phyloP scores from a whole-genome alignment of 768 basidiomycete species.

The Leccinum olivaceopallidum region DNA sequence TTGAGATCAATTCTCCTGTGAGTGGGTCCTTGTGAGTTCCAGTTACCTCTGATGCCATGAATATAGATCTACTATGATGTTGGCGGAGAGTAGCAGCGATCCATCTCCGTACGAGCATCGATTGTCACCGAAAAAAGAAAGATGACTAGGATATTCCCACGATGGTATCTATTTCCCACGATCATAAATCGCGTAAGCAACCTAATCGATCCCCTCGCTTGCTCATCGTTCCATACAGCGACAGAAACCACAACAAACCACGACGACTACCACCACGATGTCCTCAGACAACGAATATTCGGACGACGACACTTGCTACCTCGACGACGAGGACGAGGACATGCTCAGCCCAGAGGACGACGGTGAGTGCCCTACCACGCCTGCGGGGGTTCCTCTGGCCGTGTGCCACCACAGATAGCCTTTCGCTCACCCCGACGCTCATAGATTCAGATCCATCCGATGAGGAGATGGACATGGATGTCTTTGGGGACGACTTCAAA shows the following conservation, averaged over 20 bases:
- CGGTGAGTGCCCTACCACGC: slow-evolving; percentile 34
- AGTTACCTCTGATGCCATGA: slow-evolving; percentile 40
- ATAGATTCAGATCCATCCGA: slow-evolving; percentile 46
- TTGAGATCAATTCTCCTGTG: slow-evolving; percentile 97
- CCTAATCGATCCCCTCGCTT: slow-evolving; percentile 30
- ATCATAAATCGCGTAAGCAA: slow-evolving; percentile 25
- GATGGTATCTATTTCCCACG: slow-evolving; percentile 1
- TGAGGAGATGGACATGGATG: slow-evolving; percentile 73
- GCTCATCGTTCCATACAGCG: slow-evolving; percentile 21
- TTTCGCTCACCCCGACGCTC: slow-evolving; percentile 23
- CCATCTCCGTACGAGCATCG: slow-evolving; percentile 29
- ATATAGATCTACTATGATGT: slow-evolving; percentile 7
- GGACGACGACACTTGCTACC: slow-evolving; percentile 65
- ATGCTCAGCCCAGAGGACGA: slow-evolving; percentile 62
- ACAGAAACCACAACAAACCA: slow-evolving; percentile 5
- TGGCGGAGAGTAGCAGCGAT: slow-evolving; percentile 11
- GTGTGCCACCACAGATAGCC: slow-evolving; percentile 19
- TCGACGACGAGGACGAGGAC: slow-evolving; percentile 72
- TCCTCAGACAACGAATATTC: slow-evolving; percentile 72
- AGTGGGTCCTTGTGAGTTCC: slow-evolving; percentile 70
- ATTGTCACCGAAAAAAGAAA: slow-evolving; percentile 18
- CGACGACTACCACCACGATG: slow-evolving; percentile 34
- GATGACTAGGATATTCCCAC: slow-evolving; percentile 6
- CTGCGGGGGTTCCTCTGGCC: slow-evolving; percentile 15
- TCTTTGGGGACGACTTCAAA: slow-evolving; percentile 63